Conservation (phyloP, 192 early-diverging fungal genomes). For the Backusella psychrophila region DNA sequence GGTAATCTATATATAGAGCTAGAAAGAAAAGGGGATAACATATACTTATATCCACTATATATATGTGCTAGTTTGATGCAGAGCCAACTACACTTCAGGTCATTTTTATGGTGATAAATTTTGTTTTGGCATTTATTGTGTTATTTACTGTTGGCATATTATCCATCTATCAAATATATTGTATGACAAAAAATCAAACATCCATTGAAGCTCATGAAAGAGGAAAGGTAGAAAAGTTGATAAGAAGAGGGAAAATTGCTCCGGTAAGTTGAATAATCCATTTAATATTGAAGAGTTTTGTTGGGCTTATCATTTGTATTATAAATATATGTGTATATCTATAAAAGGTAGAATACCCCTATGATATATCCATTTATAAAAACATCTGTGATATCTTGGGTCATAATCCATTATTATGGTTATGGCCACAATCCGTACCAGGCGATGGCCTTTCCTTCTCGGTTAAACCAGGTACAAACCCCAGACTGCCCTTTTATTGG, state of each 20-base stretch:
- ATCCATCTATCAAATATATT: slow-evolving; percentile 70
- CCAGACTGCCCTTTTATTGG: slow-evolving; percentile 21
- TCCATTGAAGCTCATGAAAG: slow-evolving; percentile 84
- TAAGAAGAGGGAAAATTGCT: slow-evolving; percentile 58
- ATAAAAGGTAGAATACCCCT: slow-evolving; percentile 64
- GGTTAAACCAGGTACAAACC: slow-evolving; percentile 45
- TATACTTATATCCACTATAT: neutral
- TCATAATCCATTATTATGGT: slow-evolving; percentile 68
- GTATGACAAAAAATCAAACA: slow-evolving; percentile 63
- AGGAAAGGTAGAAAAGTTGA: slow-evolving; percentile 62
- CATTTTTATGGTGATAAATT: slow-evolving; percentile 73
- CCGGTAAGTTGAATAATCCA: slow-evolving; percentile 31
- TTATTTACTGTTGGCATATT: slow-evolving; percentile 72
- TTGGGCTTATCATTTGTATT: too few relatives aligned
- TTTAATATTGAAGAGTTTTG: too few relatives aligned
- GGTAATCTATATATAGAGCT: neutral
- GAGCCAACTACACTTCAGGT: slow-evolving; percentile 49
- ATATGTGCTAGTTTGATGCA: slow-evolving; percentile 27
- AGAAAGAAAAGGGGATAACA: neutral
- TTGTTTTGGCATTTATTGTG: slow-evolving; percentile 71
- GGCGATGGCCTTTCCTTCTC: slow-evolving; percentile 71
- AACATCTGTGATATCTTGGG: slow-evolving; percentile 83
- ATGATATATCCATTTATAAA: slow-evolving; percentile 69
- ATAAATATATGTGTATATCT: neutral
- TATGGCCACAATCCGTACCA: slow-evolving; percentile 56